Conservation (phyloP, 164 flowering plant genomes). For the Annona cherimola region DNA sequence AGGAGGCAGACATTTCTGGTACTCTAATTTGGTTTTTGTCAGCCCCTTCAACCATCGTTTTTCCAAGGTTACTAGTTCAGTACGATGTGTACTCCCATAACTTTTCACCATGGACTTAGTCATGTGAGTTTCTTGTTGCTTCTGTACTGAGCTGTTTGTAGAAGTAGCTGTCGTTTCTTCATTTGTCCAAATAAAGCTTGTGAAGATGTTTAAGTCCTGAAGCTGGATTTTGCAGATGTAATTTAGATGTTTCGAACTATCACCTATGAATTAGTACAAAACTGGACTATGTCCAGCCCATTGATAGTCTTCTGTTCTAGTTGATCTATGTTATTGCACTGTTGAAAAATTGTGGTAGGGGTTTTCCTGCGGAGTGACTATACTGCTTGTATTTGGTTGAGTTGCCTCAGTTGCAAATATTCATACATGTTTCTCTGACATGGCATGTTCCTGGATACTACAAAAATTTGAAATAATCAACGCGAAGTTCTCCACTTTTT, state of each 20-base stretch:
- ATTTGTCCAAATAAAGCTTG: slow-evolving; percentile 5
- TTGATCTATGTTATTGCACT: too few species aligned
- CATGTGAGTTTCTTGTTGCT: background rate
- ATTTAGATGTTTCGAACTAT: slow-evolving; percentile 1
- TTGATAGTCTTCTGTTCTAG: background rate
- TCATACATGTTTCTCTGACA: too few species aligned
- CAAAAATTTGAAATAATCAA: too few species aligned
- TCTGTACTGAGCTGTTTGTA: slow-evolving; percentile 7
- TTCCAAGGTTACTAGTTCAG: slow-evolving; percentile 9
- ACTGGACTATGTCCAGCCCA: background rate
- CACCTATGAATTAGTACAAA: background rate
- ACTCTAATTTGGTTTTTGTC: slow-evolving; percentile 12
- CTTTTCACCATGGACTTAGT: slow-evolving; percentile 11
- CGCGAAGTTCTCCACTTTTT: too few species aligned
- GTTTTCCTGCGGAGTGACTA: too few species aligned
- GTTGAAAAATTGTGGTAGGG: too few species aligned
- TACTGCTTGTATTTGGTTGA: too few species aligned
- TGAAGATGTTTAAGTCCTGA: background rate
- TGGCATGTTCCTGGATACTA: too few species aligned
- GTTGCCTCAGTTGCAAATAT: too few species aligned
- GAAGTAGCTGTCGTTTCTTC: background rate
- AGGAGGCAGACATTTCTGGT: background rate
- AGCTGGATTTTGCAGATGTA: slow-evolving; percentile 9
- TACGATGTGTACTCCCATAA: slow-evolving; percentile 11
- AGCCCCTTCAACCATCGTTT: slow-evolving; percentile 3